Evolutionary conservation across 352 stramenopile species (phyloP).

Genomic region (Phytophthora litchii): DNA sequence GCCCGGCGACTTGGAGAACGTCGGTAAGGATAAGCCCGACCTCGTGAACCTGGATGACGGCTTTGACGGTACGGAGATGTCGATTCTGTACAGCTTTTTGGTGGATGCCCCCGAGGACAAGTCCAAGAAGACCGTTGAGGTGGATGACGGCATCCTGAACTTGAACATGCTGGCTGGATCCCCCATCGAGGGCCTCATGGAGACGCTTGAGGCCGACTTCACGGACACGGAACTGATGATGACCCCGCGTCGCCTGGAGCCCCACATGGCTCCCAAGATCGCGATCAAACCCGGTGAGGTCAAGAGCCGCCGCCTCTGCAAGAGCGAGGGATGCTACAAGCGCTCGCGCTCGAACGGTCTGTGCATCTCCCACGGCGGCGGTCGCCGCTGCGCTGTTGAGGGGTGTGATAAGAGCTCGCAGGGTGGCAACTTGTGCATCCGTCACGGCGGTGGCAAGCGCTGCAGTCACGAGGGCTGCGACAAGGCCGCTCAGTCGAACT

Average conservation of each 20-base stretch:
- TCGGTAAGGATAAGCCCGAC: conserved; percentile 76
- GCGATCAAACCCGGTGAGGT: conserved; percentile 21
- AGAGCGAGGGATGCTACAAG: conserved; percentile 83
- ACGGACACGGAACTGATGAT: conserved; percentile 78
- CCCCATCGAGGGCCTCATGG: conserved; percentile 74
- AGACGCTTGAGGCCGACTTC: conserved; percentile 72
- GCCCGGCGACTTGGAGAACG: conserved; percentile 55
- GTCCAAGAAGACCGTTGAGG: conserved; percentile 52
- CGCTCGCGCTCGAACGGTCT: conserved; percentile 85
- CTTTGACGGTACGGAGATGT: conserved; percentile 88
- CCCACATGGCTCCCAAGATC: conserved; percentile 18
- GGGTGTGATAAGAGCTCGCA: conserved; percentile 85
- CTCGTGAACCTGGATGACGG: conserved; percentile 79
- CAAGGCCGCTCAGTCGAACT: conserved; percentile 86
- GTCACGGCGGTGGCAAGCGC: conserved; percentile 84
- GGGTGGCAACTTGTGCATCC: conserved; percentile 85
- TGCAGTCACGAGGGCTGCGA: conserved; percentile 80
- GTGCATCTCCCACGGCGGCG: conserved; percentile 87
- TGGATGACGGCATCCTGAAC: conserved; percentile 78
- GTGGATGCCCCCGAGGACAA: conserved; percentile 79
- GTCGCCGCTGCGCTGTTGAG: conserved; percentile 75
- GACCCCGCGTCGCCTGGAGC: conserved; percentile 37
- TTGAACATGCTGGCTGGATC: conserved; percentile 72
- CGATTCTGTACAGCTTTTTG: conserved; percentile 87
- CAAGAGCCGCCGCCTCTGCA: conserved; percentile 68